Evolutionary conservation across 768 basidiomycete species (phyloP).

Genomic region (Lactifluus echinatus): DNA sequence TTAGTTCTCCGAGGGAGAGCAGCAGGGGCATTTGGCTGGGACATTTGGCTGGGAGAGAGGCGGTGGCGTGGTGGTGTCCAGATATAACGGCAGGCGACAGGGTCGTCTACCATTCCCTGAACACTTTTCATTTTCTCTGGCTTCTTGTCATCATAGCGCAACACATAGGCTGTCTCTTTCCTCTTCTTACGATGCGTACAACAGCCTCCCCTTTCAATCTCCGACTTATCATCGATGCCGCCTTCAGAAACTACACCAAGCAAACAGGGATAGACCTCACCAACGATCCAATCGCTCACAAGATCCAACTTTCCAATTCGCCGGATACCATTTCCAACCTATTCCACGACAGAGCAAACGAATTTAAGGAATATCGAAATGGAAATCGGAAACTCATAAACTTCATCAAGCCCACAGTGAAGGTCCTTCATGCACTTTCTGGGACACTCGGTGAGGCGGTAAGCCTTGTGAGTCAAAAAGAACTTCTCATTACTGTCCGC

Average conservation of each 20-base stretch:
- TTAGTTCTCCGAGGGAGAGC: too few relatives aligned
- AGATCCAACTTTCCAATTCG: background rate
- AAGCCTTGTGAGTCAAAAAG: background rate
- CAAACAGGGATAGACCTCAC: conserved; percentile 7
- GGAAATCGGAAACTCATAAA: conserved; percentile 3
- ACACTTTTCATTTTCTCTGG: too few relatives aligned
- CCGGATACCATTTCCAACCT: background rate
- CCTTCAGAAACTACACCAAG: background rate
- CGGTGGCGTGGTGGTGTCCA: too few relatives aligned
- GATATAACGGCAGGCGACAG: too few relatives aligned
- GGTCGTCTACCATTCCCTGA: too few relatives aligned
- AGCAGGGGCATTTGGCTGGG: too few relatives aligned
- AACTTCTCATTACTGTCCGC: background rate
- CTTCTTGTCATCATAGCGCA: too few relatives aligned
- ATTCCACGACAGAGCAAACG: background rate
- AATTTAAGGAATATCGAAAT: conserved; percentile 5
- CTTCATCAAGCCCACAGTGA: background rate
- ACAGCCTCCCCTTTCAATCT: too few relatives aligned
- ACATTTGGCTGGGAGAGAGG: too few relatives aligned
- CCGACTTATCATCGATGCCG: background rate
- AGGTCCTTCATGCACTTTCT: background rate
- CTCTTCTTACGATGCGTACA: too few relatives aligned
- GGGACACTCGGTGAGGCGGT: background rate
- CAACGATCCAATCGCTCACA: background rate
- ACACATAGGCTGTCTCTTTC: too few relatives aligned